Evolutionary conservation across 2,329 filamentous ascomycete species (phyloP).

Genomic region (Fusarium pseudocircinatum): DNA sequence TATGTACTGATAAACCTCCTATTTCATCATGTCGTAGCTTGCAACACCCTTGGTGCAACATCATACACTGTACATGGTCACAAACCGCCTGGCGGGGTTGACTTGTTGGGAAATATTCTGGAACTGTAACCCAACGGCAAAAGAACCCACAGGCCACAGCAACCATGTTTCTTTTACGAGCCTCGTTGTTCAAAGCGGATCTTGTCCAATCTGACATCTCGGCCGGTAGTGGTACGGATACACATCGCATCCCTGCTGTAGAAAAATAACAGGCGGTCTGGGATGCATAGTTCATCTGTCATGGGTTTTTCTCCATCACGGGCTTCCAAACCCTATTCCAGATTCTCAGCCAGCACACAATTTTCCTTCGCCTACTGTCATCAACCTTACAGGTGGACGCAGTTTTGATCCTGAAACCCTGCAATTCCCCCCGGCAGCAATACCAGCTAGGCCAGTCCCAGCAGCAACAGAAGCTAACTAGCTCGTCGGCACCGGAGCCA

Average conservation of each 20-base stretch:
- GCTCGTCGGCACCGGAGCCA: conserved; percentile 41
- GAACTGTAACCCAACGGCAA: conserved; percentile 16
- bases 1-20: conserved; percentile 8
- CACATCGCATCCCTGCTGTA: not conserved
- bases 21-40: not conserved
- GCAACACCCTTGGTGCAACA: conserved; percentile 5
- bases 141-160: conserved; percentile 13
- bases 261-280: conserved; percentile 6
- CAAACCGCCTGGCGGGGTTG: conserved; percentile 7
- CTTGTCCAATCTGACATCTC: conserved; percentile 29
- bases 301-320: conserved; percentile 25
- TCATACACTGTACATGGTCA: not conserved
- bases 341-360: conserved; percentile 18
- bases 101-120: conserved; percentile 31
- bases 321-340: conserved; percentile 33
- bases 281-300: conserved; percentile 9
- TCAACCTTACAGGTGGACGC: conserved; percentile 23
- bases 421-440: conserved; percentile 15
- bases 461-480: not conserved
- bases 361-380: conserved; percentile 11
- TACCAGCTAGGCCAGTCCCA: not conserved
- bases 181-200: conserved; percentile 29
- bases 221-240: conserved; percentile 10
- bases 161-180: conserved; percentile 11
- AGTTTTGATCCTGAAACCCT: conserved; percentile 29